Conservation (phyloP, 805 yeast genomes). For the Sugiyamaella marilandica region DNA sequence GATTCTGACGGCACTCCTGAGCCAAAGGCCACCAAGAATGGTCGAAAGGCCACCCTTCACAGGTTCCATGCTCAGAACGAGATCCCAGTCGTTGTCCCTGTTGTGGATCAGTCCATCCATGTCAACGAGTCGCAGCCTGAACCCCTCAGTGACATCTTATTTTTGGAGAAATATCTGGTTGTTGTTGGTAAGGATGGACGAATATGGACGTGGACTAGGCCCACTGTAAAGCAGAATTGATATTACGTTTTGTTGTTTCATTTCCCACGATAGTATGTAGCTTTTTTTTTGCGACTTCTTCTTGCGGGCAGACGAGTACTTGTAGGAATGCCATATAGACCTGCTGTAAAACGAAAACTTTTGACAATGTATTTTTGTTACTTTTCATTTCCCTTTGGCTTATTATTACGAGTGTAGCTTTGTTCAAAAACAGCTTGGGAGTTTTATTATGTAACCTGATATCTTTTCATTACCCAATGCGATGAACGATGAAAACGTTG, state of each 20-base stretch:
- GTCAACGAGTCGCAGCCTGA: slow-evolving; percentile 26
- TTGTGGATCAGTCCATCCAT: slow-evolving; percentile 24
- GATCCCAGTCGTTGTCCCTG: slow-evolving; percentile 27
- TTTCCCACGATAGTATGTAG: background rate
- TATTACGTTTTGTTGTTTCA: background rate
- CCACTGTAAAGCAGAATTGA: slow-evolving; percentile 4
- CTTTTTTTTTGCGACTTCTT: background rate
- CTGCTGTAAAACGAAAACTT: too few relatives aligned
- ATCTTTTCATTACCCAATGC: background rate
- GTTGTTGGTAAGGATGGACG: slow-evolving; percentile 32
- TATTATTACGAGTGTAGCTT: too few relatives aligned
- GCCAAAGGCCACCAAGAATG: background rate
- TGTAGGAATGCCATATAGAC: too few relatives aligned
- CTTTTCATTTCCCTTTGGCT: too few relatives aligned
- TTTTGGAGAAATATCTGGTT: slow-evolving; percentile 22
- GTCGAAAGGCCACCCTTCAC: slow-evolving; percentile 17
- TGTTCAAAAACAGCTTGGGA: too few relatives aligned
- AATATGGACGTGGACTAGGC: slow-evolving; percentile 32
- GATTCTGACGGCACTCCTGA: background rate
- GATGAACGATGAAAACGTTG: background rate
- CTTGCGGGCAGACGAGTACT: background rate
- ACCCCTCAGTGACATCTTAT: slow-evolving; percentile 26
- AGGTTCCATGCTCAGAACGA: slow-evolving; percentile 25
- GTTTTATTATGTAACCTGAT: too few relatives aligned
- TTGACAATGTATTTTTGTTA: too few relatives aligned